Base-by-base conservation (phyloP, 768 basidiomycete species). In the Leccinum fibrillosum region DNA sequence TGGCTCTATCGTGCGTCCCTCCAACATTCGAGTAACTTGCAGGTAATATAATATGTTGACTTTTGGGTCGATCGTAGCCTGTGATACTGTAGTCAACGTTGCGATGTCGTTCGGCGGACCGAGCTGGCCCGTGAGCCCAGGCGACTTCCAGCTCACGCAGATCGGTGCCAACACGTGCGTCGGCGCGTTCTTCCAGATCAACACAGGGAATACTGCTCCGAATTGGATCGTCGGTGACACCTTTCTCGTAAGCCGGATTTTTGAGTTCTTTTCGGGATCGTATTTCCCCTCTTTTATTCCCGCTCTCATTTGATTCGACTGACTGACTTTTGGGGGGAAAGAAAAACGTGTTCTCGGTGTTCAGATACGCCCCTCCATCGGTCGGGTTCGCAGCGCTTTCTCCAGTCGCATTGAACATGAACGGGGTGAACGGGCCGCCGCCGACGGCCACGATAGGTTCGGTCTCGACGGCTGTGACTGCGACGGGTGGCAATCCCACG, bases 321-420 rank as follows among this genome's bases (percentile, higher is more conserved):
- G 44, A 39, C 39, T n/a, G 39, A 42, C 9, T n/a, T 42, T 10
- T 21, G 1, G 5, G 17, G 17, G 5, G 32, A 1, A 62, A 94
- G 83, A 98, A 98, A 83, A 97, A 97, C 67, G 93, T 95, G 1
- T 97, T 93, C 72, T 86, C 92, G 1, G 92, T 94, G 4, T 96
- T 89, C 75, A 84, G 93, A 32, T 92, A 86, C 58, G 74, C 77
- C 30, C 93, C 94, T 0, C 76, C 90, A 0, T 82, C 89, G 2
- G 86, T 97, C 30, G 94, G 94, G 0, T 95, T 98, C 68, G 94
- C 94, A 2, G 59, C 77, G 45, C 82, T 95, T 9, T 90, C 92
- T 4, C 60, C 66, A 1, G 66, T 74, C 0, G 83, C 88, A 0
- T 52, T 79, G 13, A 72, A 73, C 0, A 72, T 79, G 74, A 85